Evolutionary conservation across 2,329 filamentous ascomycete species (phyloP), one percentile per base, ranked within the genome.

Genomic region (Neofusicoccum sp.): DNA sequence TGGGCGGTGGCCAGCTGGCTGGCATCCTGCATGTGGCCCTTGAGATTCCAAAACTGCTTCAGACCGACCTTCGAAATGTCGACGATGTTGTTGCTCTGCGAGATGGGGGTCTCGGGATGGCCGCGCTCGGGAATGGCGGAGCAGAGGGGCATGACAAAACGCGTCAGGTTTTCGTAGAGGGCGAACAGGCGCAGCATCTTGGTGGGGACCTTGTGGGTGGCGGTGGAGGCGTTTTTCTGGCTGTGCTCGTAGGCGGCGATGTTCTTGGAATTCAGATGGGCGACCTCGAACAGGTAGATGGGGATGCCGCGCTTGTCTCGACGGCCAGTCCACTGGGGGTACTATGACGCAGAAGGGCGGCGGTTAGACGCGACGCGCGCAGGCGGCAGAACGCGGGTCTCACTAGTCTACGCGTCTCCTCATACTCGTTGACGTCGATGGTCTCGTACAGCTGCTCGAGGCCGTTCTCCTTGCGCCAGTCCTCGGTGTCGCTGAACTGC

Each of bases 41-140:
- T 95, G 64, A 98, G 77, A 76, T 96, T 96, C 93, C 93, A 97
- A 74, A 97, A 97, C 78, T 96, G 92, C 79, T 90, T 91, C 74
- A 98, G 75, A 5, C 91, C 91, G 28, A 97, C 93, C 12, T 88
- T 87, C 14, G 86, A 89, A 65, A 98, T 91, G 73, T 98, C 93
- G 61, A 97, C 92, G 68, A 98, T 96, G 77, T 97, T 97, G 68
- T 90, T 96, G 70, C 89, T 93, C 68, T 95, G 88, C 40, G 92
- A 93, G 67, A 97, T 91, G 6, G 93, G 93, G n/a, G 90, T 92
- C 65, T 88, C 85, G 3, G 88, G 83, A 72, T 90, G 79, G 6
- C 87, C 85, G 68, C 93, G 85, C 68, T 91, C 84, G 47, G 79
- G 78, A 63, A 96, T 83, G 68, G 89, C 84, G 40, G 91, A 90